These are phyloP conservation scores for Colletotrichum tropicale DNA, from an alignment of 2,329 filamentous ascomycete genomes.

Conservation along the genomic window DNA sequence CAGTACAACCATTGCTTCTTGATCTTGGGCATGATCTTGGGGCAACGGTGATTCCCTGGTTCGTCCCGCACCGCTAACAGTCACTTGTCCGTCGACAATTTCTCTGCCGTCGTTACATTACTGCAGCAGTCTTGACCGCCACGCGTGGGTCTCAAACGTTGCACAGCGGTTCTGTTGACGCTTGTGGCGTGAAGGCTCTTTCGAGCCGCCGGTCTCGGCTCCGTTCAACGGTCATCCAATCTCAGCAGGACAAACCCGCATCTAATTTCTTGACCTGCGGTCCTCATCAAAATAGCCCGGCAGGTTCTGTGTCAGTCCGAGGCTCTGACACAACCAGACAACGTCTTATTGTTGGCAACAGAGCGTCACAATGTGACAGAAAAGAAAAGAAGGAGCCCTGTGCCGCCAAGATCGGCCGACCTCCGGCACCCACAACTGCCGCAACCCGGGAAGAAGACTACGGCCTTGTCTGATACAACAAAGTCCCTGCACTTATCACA, in stretches of 20 bases:
- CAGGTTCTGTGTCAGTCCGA: background rate
- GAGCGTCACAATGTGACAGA: background rate
- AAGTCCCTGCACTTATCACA: conserved; percentile 2
- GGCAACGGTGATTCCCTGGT: background rate
- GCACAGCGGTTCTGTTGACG: background rate
- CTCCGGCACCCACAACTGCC: conserved; percentile 10
- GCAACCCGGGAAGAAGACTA: background rate
- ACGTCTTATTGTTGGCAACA: background rate
- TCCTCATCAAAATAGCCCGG: conserved; percentile 1
- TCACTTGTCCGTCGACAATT: background rate
- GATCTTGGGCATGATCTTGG: background rate
- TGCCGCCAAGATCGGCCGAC: conserved; percentile 11
- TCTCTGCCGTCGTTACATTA: conserved; percentile 18
- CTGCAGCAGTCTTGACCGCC: background rate
- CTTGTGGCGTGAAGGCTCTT: background rate
- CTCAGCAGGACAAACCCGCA: conserved; percentile 7
- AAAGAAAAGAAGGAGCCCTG: background rate
- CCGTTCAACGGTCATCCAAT: conserved; percentile 3
- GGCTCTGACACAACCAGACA: background rate
- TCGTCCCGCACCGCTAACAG: background rate
- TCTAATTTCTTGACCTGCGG: conserved; percentile 5
- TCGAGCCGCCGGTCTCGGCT: conserved; percentile 9
- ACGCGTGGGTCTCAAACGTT: background rate
- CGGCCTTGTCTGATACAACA: background rate
- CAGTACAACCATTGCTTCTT: background rate